A percentile compares a stretch with the other conserved stretches of the same genome.
Evolutionary conservation across 2,329 filamentous ascomycete species (phyloP).

Genomic region (Colletotrichum plurivorum): DNA sequence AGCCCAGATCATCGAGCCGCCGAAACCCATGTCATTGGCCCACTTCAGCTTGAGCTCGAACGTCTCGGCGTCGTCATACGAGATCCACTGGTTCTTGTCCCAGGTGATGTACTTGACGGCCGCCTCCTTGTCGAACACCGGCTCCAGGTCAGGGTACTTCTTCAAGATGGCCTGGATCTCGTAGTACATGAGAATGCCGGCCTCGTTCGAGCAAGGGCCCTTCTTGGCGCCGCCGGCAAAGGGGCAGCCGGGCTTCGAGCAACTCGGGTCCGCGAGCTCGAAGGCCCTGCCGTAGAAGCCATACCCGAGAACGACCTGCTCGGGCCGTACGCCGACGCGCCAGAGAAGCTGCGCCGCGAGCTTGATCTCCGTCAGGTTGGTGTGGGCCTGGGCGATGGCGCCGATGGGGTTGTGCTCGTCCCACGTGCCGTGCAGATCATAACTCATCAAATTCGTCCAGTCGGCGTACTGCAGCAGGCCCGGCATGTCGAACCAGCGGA

Average conservation of each 20-base stretch:
- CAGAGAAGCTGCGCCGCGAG: slow-evolving; percentile 57
- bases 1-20: too few relatives aligned
- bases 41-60: too few relatives aligned
- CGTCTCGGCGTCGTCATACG: too few relatives aligned
- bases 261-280: slow-evolving; percentile 26
- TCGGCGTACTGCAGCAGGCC: slow-evolving; percentile 47
- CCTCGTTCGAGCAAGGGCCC: slow-evolving; percentile 42
- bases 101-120: too few relatives aligned
- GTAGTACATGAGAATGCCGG: slow-evolving; percentile 43
- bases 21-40: too few relatives aligned
- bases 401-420: slow-evolving; percentile 43
- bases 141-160: slow-evolving; percentile 41
- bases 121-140: slow-evolving; percentile 14
- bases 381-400: slow-evolving; percentile 11
- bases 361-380: slow-evolving; percentile 33
- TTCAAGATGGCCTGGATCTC: slow-evolving; percentile 41
- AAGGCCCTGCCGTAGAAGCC: slow-evolving; percentile 17
- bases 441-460: slow-evolving; percentile 55
- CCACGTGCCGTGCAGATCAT: slow-evolving; percentile 44
- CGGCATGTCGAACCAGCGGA: slow-evolving; percentile 45
- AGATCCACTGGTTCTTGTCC: too few relatives aligned
- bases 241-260: slow-evolving; percentile 40
- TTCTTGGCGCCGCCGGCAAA: slow-evolving; percentile 41
- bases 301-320: slow-evolving; percentile 57
- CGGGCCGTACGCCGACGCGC: slow-evolving; percentile 57